Base-by-base conservation (phyloP, 805 yeast species). In the Hermanozyma aechmeae region DNA sequence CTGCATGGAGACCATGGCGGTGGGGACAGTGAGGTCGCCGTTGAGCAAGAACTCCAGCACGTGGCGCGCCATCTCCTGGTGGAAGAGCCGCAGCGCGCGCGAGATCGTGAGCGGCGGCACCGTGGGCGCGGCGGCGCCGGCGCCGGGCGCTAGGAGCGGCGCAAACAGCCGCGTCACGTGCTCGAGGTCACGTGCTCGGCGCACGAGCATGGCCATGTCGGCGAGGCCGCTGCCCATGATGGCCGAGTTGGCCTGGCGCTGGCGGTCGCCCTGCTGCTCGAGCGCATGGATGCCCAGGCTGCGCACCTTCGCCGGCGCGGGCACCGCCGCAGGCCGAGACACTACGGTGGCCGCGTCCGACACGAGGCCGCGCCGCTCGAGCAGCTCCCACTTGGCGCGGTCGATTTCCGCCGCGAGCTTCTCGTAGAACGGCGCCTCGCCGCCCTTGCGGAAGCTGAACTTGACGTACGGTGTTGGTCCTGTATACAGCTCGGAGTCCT, bases 111-210 rank as follows among this genome's bases (percentile, higher is more conserved):
- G 20, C 9, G 20, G 20, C 20, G 20, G 10, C 7, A 17, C 7
- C 20, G 20, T 17, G n/a, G n/a, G n/a, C n/a, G n/a, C n/a, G n/a
- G n/a, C n/a, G n/a, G n/a, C n/a, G n/a, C n/a, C n/a, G n/a, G n/a
- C n/a, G n/a, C n/a, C n/a, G n/a, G n/a, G n/a, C n/a, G n/a, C n/a
- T n/a, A n/a, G n/a, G n/a, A n/a, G n/a, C n/a, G n/a, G n/a, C n/a
- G n/a, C n/a, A n/a, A n/a, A n/a, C n/a, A n/a, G n/a, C n/a, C n/a
- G n/a, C n/a, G n/a, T n/a, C n/a, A n/a, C n/a, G n/a, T n/a, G n/a
- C n/a, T n/a, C n/a, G 28, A 87, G 67, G 34, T 85, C 87, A 39
- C 72, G 72, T 2, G 87, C 93, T 40, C 81, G 71, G n/a, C 73
- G 65, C 77, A 83, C 78, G 29, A 86, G 58, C 25, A 77, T 76